phyloP scores from a whole-genome alignment of 306 rosid genomes.

The Lotus japonicus region DNA sequence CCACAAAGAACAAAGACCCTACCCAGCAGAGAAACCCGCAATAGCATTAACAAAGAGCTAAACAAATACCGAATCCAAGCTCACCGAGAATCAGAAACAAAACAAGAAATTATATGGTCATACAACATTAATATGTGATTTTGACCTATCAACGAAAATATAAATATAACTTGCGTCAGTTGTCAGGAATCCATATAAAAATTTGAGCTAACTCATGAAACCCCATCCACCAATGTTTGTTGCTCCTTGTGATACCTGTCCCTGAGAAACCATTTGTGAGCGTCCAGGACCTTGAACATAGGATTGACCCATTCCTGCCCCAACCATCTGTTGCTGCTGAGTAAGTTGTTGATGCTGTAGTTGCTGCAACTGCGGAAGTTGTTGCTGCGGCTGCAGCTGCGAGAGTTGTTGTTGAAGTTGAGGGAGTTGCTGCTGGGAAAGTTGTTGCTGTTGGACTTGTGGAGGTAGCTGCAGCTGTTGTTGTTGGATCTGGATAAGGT shows the following conservation, averaged over 20 bases:
- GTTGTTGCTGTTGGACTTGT: too few relatives aligned
- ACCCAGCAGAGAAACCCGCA: too few relatives aligned
- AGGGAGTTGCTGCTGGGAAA: conserved; percentile 25
- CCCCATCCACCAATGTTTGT: conserved; percentile 70
- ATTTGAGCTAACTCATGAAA: conserved; percentile 55
- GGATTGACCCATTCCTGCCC: conserved; percentile 68
- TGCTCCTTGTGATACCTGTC: conserved; percentile 70
- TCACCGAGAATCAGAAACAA: too few relatives aligned
- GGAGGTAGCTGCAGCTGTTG: too few relatives aligned
- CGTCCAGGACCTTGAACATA: conserved; percentile 83
- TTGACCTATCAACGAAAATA: not conserved
- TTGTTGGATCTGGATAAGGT: conserved; percentile 5
- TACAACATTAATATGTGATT: not conserved
- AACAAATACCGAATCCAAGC: too few relatives aligned
- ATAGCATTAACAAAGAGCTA: too few relatives aligned
- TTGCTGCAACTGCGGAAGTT: conserved; percentile 56
- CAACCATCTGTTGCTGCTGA: conserved; percentile 81
- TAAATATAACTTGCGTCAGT: not conserved
- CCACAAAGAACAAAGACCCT: too few relatives aligned
- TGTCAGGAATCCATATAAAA: not conserved
- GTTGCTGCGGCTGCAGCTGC: conserved; percentile 40
- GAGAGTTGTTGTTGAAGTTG: conserved; percentile 38
- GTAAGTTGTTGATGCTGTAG: conserved; percentile 53
- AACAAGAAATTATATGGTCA: not conserved
- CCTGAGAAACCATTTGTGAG: conserved; percentile 75